Evolutionary conservation across 139 green algal species (phyloP).

Genomic region (Haematococcus lacustris): DNA sequence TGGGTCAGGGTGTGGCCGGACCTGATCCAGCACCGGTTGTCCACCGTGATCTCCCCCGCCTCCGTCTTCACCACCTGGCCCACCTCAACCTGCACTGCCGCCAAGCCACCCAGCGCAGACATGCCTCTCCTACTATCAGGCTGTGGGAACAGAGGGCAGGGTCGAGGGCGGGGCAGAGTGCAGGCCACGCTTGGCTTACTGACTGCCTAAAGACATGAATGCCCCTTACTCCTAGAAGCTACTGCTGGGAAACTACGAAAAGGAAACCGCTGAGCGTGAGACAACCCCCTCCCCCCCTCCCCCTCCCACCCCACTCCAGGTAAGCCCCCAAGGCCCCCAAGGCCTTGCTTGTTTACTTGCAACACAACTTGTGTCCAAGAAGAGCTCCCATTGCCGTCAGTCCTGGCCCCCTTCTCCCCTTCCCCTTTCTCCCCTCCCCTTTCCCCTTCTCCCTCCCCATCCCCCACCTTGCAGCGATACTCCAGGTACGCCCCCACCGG

Average conservation of each 20-base stretch:
- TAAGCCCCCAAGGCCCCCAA: too few relatives aligned
- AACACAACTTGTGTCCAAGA: too few relatives aligned
- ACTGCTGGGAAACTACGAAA: not conserved
- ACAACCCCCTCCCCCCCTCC: not conserved
- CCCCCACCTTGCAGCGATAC: slow-evolving; percentile 25
- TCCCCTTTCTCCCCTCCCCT: slow-evolving; percentile 7
- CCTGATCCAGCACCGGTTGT: slow-evolving; percentile 60
- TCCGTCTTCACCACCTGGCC: slow-evolving; percentile 43
- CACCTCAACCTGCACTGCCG: slow-evolving; percentile 48
- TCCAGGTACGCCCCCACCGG: slow-evolving; percentile 42
- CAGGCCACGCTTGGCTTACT: not conserved
- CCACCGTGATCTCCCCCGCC: slow-evolving; percentile 27
- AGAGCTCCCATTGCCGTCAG: not conserved
- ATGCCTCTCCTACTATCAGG: not conserved
- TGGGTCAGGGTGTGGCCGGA: slow-evolving; percentile 57
- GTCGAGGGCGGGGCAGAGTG: too few relatives aligned
- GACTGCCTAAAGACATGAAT: not conserved
- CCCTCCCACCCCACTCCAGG: too few relatives aligned
- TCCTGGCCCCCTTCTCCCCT: not conserved
- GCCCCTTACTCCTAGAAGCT: not conserved
- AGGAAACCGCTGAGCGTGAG: not conserved
- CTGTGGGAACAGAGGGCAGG: not conserved
- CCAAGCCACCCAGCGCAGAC: not conserved
- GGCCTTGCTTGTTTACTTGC: too few relatives aligned
- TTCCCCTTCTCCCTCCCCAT: too few relatives aligned